Evolutionary conservation across 2,329 filamentous ascomycete genomes (phyloP).

Genomic region (Mariannaea elegans): DNA sequence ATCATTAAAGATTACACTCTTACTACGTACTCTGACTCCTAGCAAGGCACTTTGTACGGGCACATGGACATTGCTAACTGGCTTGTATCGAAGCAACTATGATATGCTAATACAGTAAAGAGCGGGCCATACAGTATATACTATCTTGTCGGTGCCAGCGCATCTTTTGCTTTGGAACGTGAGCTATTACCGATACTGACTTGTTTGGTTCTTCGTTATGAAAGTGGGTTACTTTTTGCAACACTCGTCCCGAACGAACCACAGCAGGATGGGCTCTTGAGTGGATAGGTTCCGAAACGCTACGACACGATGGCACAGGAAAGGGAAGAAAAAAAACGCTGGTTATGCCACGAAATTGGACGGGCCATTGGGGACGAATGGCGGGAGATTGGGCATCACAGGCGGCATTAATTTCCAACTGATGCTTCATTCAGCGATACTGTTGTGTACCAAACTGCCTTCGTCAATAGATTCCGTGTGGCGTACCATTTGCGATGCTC

Average conservation of each 20-base stretch:
- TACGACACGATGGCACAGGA: conserved; percentile 2
- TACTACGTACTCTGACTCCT: not conserved
- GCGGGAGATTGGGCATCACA: conserved; percentile 14
- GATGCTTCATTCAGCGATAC: conserved; percentile 2
- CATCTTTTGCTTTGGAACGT: conserved; percentile 17
- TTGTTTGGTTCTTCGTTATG: not conserved
- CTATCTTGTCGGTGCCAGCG: conserved; percentile 14
- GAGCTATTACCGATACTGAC: conserved; percentile 6
- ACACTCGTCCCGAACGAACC: conserved; percentile 11
- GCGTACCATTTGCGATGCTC: conserved; percentile 19
- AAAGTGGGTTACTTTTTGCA: conserved; percentile 9
- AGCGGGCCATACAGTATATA: not conserved
- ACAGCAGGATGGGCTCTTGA: not conserved
- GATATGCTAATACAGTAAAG: conserved; percentile 12
- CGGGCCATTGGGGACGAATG: not conserved
- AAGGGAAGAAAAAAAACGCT: too few relatives aligned
- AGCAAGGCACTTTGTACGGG: not conserved
- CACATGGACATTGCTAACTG: not conserved
- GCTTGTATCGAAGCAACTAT: not conserved
- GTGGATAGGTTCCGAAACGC: conserved; percentile 4
- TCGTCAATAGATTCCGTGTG: conserved; percentile 5
- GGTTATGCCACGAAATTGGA: not conserved
- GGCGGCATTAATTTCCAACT: not conserved
- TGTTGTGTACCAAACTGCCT: conserved; percentile 10
- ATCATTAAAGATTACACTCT: too few relatives aligned